Conservation (phyloP, 2,329 filamentous ascomycete species). For the Verruconis gallopava region DNA sequence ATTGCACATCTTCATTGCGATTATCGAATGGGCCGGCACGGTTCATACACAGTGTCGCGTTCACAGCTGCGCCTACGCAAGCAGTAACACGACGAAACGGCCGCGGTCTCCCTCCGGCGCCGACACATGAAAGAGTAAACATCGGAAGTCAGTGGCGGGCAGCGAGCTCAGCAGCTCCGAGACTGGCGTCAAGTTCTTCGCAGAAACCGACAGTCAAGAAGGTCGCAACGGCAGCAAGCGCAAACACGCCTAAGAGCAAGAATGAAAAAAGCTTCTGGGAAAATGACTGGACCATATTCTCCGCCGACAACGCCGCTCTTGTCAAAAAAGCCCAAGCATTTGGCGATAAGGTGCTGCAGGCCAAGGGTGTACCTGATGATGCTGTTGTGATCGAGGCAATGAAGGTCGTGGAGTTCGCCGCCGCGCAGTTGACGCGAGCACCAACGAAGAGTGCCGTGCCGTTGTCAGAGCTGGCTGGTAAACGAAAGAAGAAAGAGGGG, state of each 20-base stretch:
- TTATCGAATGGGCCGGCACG: too few relatives aligned
- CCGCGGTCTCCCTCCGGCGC: too few relatives aligned
- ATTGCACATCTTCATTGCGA: too few relatives aligned
- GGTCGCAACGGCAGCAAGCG: background rate
- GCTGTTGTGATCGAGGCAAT: slow-evolving; percentile 6
- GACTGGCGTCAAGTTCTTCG: background rate
- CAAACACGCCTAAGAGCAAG: slow-evolving; percentile 4
- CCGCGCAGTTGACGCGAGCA: slow-evolving; percentile 7
- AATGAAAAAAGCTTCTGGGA: slow-evolving; percentile 8
- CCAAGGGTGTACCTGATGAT: slow-evolving; percentile 7
- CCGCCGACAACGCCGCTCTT: slow-evolving; percentile 9
- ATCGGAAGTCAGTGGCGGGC: too few relatives aligned
- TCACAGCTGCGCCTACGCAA: too few relatives aligned
- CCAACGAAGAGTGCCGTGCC: background rate
- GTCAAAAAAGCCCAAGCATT: slow-evolving; percentile 9
- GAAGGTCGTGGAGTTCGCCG: slow-evolving; percentile 8
- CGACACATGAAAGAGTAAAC: too few relatives aligned
- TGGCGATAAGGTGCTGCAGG: slow-evolving; percentile 4
- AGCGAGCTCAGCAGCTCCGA: background rate
- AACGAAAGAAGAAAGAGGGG: background rate
- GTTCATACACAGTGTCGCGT: too few relatives aligned
- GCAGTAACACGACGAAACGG: too few relatives aligned
- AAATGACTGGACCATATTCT: slow-evolving; percentile 10
- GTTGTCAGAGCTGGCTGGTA: slow-evolving; percentile 18
- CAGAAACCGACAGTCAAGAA: slow-evolving; percentile 1